Conservation (phyloP, 495 filamentous ascomycete species). For the Podospora appendiculata region DNA sequence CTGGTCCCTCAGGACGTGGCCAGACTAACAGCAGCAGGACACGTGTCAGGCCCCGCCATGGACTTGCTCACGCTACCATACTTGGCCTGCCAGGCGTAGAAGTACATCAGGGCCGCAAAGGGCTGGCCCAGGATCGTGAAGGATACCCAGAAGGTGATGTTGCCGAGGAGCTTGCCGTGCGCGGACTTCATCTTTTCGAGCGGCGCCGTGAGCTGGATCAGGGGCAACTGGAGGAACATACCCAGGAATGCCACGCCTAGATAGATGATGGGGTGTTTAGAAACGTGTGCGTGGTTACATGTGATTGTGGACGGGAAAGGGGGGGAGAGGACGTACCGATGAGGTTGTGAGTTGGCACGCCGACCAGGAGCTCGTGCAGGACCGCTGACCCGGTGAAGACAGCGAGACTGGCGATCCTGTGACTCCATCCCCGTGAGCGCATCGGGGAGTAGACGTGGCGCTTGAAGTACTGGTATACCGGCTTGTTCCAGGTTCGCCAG, state of each 20-base stretch:
- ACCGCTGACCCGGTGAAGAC: slow-evolving; percentile 84
- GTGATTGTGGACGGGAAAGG: no score
- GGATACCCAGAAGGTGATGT: slow-evolving; percentile 89
- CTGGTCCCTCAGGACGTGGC: no score
- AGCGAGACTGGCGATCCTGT: slow-evolving; percentile 55
- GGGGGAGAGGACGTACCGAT: slow-evolving; percentile 49
- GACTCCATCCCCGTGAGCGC: slow-evolving; percentile 69
- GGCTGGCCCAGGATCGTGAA: slow-evolving; percentile 95
- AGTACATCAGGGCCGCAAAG: slow-evolving; percentile 81
- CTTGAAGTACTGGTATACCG: slow-evolving; percentile 93
- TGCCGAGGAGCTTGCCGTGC: slow-evolving; percentile 70
- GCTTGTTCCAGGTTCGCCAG: slow-evolving; percentile 97
- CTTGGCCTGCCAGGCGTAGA: slow-evolving; percentile 98
- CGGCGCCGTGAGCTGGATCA: slow-evolving; percentile 71
- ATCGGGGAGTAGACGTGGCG: slow-evolving; percentile 84
- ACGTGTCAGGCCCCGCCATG: not conserved
- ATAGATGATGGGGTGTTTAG: no score
- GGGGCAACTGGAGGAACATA: slow-evolving; percentile 86
- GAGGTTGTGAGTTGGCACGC: slow-evolving; percentile 91
- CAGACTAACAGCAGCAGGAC: no score
- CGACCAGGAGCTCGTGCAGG: slow-evolving; percentile 87
- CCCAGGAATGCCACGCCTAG: slow-evolving; percentile 82
- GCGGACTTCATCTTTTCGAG: slow-evolving; percentile 71
- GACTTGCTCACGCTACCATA: slow-evolving; percentile 61
- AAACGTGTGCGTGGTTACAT: no score